Base-by-base conservation (phyloP, 2,329 filamentous ascomycete species). In the Tolypocladium tundrense region DNA sequence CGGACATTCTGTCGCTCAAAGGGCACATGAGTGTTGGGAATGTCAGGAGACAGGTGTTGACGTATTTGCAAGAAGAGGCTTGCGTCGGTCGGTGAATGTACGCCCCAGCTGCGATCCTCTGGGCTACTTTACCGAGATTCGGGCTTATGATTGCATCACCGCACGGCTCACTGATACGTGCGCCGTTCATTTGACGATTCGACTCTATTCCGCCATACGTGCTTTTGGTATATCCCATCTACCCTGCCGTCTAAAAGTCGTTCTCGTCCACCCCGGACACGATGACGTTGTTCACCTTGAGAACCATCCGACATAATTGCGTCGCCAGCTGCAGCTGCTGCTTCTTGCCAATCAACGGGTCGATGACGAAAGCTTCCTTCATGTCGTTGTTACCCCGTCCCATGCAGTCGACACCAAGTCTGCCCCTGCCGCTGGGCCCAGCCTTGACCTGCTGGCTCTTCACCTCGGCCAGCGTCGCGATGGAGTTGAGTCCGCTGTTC, bases 231-330 rank as follows among this genome's bases (percentile, higher is more conserved):
- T 65, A 62, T 61, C 63, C 61, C 59, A 57, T 63, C 62, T 60
- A 60, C 41, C 56, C 41, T 33, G 9, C 55, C 48, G 31, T 71
- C 73, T 88, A 96, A 75, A 88, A 96, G 66, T 96, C 91, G 64
- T 93, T 85, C 62, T 96, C 90, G 65, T 92, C 92, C 63, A 84
- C 85, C 58, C 92, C 92, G 59, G 91, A 85, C 67, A 97, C 87
- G 73, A 97, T 96, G 63, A 97, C 92, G 73, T 96, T 96, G 80
- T 97, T 96, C 71, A 92, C 86, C 85, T 96, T 97, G 66, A 97
- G 82, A 65, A 97, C 92, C 93, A 99, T 97, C 65, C 94, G 87
- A 80, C 94, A 97, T 65, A 99, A 80, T 79, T 99, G 94, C 56
- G 95, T 99, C 39, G 94, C 94, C 64, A 99, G 83, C 77, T 97